Evolutionary conservation across 2,329 filamentous ascomycete species (phyloP).

Genomic region (Xylaria hypoxylon): DNA sequence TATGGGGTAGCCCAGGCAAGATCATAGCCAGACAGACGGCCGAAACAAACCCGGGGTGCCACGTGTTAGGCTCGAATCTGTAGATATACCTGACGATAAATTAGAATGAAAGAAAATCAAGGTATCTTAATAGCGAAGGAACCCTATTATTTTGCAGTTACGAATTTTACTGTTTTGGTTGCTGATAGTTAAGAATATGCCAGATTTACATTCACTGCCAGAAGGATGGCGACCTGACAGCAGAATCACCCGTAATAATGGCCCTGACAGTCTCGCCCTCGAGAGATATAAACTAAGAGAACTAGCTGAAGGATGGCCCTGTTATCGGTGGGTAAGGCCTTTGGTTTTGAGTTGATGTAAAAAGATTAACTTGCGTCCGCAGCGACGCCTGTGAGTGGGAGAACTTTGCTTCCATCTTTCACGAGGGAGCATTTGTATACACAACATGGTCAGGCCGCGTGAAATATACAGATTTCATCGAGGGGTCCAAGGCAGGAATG

Average conservation of each 20-base stretch:
- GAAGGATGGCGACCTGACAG: neutral
- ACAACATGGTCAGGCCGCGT: neutral
- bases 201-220: neutral
- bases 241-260: neutral
- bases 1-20: no score
- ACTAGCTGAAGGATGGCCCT: neutral
- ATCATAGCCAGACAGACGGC: no score
- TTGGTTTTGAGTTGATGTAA: neutral
- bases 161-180: no score
- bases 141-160: no score
- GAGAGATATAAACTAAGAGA: neutral
- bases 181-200: neutral
- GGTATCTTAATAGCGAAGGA: no score
- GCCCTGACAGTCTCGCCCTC: neutral
- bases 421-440: neutral
- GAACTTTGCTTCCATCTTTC: neutral
- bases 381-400: neutral
- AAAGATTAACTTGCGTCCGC: neutral
- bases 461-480: neutral
- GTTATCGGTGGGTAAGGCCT: neutral
- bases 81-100: no score
- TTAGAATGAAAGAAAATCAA: no score
- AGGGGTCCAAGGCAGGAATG: neutral
- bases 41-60: no score
- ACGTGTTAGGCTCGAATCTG: no score